These are phyloP conservation scores for Ligustrum vulgare DNA, from an alignment of 257 asterid species.

Conservation along the genomic window DNA sequence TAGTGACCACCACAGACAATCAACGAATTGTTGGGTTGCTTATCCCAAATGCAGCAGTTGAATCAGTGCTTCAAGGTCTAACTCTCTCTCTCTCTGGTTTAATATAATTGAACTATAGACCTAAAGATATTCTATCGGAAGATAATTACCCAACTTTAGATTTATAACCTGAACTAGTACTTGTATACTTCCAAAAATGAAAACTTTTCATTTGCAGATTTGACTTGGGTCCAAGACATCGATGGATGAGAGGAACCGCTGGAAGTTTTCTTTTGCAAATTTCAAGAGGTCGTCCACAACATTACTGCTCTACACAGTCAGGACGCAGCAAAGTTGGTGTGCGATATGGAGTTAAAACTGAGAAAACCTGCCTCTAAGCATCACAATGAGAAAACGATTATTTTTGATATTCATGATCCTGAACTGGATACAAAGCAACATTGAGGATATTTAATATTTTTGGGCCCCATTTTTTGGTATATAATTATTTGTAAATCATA, in stretches of 20 bases:
- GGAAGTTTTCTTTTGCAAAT: constrained; percentile 10
- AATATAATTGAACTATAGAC: neutral
- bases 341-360: constrained; percentile 21
- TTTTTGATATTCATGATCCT: constrained; percentile 14
- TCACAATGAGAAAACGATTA: neutral
- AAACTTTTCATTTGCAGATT: constrained; percentile 32
- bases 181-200: neutral
- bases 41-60: constrained; percentile 95
- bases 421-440: constrained; percentile 9
- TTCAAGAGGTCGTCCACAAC: neutral
- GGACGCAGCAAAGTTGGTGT: constrained; percentile 21
- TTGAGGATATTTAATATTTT: constrained; percentile 22
- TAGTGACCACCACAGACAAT: constrained; percentile 81
- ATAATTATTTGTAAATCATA: constrained; percentile 29
- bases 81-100: constrained; percentile 11
- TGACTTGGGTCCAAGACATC: constrained; percentile 55
- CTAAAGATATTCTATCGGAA: neutral
- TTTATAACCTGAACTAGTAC: neutral
- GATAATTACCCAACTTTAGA: neutral
- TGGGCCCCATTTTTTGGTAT: constrained; percentile 26
- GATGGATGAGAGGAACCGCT: constrained; percentile 26
- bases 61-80: constrained; percentile 87
- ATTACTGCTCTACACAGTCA: constrained; percentile 20
- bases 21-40: constrained; percentile 87
- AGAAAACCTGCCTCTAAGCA: constrained; percentile 24